Base-by-base conservation (phyloP, 2,329 filamentous ascomycete species). In the Drechslerella stenobrocha region DNA sequence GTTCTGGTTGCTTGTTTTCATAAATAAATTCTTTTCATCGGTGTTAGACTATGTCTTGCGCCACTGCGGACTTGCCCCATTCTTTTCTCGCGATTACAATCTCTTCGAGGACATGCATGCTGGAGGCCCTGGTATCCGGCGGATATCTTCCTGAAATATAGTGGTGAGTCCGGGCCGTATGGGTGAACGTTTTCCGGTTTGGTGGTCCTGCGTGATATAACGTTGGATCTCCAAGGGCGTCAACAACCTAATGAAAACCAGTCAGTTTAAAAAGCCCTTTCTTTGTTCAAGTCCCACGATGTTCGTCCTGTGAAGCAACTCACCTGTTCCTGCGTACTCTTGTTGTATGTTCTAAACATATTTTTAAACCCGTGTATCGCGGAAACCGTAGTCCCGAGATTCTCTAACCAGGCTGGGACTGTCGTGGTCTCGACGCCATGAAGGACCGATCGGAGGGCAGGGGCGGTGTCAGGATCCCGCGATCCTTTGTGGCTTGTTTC, bases 141-240 rank as follows among this genome's bases (percentile, higher is more conserved):
- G 70, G 71, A 58, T 70, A 72, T 32, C 71, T 63, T 55, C 67
- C 69, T 24, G 71, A 72, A 37, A 73, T 47, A 48, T 72, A 72
- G 52, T 65, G 72, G 42, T 72, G 66, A 20, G 60, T 72, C 15
- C 70, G 66, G 47, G 70, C 70, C 7, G 61, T 66, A 37, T 72
- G 71, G 42, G 59, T 53, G 52, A 72, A 73, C 53, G 69, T 66
- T 20, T 70, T 73, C 51, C 50, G 46, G 13, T 66, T 52, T 37
- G 58, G 52, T 24, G 63, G 57, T 22, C 63, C 55, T 37, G 63
- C 52, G 30, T 66, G 61, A 50, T 53, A 66, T 15, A 61, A 46
- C 20, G 57, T 46, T n/a, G 55, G 56, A 20, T 52, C 57, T n/a
- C 37, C 47, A n/a, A 69, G 34, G n/a, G 46, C 30, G 34, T 44